phyloP scores from a whole-genome alignment of 495 filamentous ascomycete genomes.

The Podospora conica region DNA sequence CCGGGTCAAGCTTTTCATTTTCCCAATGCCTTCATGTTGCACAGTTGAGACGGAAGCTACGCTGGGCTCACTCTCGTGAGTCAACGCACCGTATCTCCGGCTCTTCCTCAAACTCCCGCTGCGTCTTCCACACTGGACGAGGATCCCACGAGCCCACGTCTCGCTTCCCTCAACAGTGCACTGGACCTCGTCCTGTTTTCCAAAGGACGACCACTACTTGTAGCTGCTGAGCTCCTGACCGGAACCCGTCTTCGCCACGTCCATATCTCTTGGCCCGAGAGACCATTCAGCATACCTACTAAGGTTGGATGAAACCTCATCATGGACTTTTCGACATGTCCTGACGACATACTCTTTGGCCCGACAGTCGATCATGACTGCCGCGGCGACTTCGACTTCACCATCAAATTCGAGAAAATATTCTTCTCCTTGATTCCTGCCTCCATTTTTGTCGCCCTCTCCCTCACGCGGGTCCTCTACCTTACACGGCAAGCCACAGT shows the following conservation, averaged over 20 bases:
- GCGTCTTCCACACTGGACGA: not conserved
- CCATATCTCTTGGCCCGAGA: not conserved
- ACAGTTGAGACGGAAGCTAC: not conserved
- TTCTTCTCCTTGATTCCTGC: constrained; percentile 42
- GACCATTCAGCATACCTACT: no score
- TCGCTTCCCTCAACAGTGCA: not conserved
- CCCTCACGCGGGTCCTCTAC: constrained; percentile 29
- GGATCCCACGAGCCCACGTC: not conserved
- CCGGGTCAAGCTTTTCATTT: not conserved
- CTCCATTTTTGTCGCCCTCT: constrained; percentile 34
- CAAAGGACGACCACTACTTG: not conserved
- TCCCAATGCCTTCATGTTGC: not conserved
- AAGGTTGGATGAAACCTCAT: not conserved
- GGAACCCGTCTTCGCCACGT: not conserved
- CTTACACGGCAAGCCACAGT: constrained; percentile 29
- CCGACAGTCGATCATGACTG: constrained; percentile 19
- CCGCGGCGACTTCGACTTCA: constrained; percentile 42
- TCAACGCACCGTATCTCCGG: not conserved
- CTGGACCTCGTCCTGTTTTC: not conserved
- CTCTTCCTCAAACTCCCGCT: not conserved
- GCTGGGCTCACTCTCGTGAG: not conserved
- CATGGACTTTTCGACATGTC: constrained; percentile 24
- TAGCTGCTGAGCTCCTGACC: no score
- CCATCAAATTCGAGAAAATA: constrained; percentile 40
- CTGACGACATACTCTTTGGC: constrained; percentile 18